Base-by-base conservation (phyloP, 495 filamentous ascomycete genomes). In the Cladorrhinum samala region DNA sequence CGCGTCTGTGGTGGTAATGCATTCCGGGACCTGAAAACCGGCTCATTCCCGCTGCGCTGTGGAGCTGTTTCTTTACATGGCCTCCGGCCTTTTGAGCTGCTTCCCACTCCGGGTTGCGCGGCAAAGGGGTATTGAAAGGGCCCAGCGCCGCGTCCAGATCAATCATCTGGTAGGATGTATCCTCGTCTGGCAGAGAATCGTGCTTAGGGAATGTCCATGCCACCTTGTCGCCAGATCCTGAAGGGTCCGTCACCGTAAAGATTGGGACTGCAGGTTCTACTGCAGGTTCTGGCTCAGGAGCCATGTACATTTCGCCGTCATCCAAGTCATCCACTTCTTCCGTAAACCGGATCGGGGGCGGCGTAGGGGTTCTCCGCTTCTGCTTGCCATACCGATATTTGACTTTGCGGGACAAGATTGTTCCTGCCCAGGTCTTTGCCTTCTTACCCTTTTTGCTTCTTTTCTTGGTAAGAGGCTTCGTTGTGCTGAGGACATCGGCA, bases 81-180 rank as follows among this genome's bases (percentile, higher is more conserved):
- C 79, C 83, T 21, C 78, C 82, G 46, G 77, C 81, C 39, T 72
- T 62, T 54, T 80, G 77, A 17, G 77, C 76, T 9, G 71, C 72
- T 27, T 81, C 77, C 78, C 78, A 80, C 53, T 79, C 78, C 14
- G 76, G 66, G 56, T 79, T 79, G 46, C 68, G 72, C 57, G 75
- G 77, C 53, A 79, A 72, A 3, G 89, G 89, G 1, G 88, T 92
- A 62, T 93, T 91, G 70, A 95, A 95, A 0, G 93, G 91, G 2
- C 89, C 89, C 9, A 98, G 74, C n/a, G 92, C 93, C 33, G 91
- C 93, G 75, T 98, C 93, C 38, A 98, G 74, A 71, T 98, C 93
- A 49, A 98, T 92, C 53, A 95, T 81, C 4, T 86, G 88, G 59
- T 83, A 90, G 44, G 83, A 74, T 1, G 72, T 57, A 49, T 88